A percentile compares a stretch with the other conserved stretches of the same genome.
These are phyloP conservation scores for Rutstroemia sp. DNA, from an alignment of 2,329 filamentous ascomycete species.

Conservation along the genomic window DNA sequence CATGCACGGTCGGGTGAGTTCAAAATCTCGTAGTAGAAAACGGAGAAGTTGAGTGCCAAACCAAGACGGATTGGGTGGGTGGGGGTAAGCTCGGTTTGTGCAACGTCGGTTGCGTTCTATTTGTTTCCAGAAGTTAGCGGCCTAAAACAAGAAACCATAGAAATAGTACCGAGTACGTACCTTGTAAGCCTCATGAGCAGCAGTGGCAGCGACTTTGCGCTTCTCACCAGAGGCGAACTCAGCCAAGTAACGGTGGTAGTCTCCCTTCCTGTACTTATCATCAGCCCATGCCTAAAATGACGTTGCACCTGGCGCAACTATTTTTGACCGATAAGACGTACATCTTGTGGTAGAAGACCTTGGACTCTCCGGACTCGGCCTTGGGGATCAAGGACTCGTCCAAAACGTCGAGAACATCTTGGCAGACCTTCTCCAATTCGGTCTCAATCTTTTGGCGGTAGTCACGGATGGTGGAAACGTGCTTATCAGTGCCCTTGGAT, in stretches of 20 bases:
- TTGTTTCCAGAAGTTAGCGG: constrained; percentile 14
- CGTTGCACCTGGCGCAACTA: constrained; percentile 6
- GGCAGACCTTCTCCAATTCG: constrained; percentile 96
- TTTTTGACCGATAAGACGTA: constrained; percentile 42
- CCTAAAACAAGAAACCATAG: not conserved
- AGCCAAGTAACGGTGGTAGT: constrained; percentile 92
- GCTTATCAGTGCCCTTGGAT: constrained; percentile 94
- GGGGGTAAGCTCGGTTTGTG: constrained; percentile 92
- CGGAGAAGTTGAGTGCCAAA: constrained; percentile 97
- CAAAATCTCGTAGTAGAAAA: constrained; percentile 99
- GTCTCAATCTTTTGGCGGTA: constrained; percentile 98
- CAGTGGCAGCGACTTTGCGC: constrained; percentile 80
- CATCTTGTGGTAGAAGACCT: constrained; percentile 99
- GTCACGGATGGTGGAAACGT: constrained; percentile 87
- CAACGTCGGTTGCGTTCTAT: constrained; percentile 93
- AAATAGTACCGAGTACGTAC: constrained; percentile 38
- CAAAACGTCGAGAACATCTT: constrained; percentile 93
- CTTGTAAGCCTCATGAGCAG: constrained; percentile 96
- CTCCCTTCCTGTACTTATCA: constrained; percentile 67
- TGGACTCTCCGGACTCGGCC: constrained; percentile 94
- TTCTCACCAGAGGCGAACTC: constrained; percentile 91
- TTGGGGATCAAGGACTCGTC: constrained; percentile 92
- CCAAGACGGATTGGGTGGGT: constrained; percentile 98
- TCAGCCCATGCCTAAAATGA: constrained; percentile 12
- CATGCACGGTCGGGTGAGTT: constrained; percentile 97